Base-by-base conservation (phyloP, 164 flowering plant species). In the Stephania yunnanensis region DNA sequence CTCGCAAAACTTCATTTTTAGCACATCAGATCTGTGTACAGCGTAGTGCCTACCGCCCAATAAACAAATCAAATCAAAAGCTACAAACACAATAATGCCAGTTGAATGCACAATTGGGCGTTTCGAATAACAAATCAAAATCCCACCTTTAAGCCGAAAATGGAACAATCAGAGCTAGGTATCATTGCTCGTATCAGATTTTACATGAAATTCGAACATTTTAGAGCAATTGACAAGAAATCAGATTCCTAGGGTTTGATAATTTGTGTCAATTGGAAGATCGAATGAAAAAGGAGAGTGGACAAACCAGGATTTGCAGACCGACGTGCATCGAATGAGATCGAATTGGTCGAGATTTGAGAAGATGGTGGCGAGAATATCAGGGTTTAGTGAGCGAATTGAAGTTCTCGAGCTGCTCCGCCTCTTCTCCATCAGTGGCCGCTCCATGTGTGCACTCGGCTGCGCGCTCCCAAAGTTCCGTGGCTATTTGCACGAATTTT, bases 241-340 rank as follows among this genome's bases (percentile, higher is more conserved):
- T 36, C 42, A 36, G 42, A 4, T 36, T 36, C 42, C 42, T 36
- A 36, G 63, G 17, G 63, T 55, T 15, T 11, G 19, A 55, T 15
- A 15, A 36, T 10, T 55, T 19, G 63, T 12, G 17, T 11, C 20
- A 19, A 58, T 15, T 58, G 6, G 15, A 58, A 58, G 20, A 58
- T 15, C 20, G 65, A 58, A 58, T 0, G 15, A 12, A 30, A 73
- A 15, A 22, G 30, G 19, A 29, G 36, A 7, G 10, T 48, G 58
- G 55, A 71, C 73, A 46, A 74, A 94, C 98, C 97, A 94, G 70
- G 86, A 88, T 80, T 85, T 91, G 86, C 92, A 94, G 79, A 92
- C 98, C 55, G 80, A 79, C 11, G 92, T 85, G 76, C 91, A 91
- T 45, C 91, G 96, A 48, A 78, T 88, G 74, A 94, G 85, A 74